Base-by-base conservation (phyloP, 129 eudicot genomes). In the Escallonia rubra region DNA sequence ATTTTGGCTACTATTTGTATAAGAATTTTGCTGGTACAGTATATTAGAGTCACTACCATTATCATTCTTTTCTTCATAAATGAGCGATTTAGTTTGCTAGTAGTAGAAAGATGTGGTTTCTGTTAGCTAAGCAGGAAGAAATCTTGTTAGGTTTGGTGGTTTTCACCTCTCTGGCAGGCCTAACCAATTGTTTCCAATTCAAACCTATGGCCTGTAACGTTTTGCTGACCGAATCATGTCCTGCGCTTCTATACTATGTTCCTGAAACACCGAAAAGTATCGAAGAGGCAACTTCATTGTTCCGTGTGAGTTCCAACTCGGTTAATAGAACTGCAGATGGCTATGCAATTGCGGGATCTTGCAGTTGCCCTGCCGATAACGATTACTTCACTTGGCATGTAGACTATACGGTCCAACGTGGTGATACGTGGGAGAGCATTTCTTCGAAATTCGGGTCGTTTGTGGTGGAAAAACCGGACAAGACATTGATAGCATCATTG, bases 391-490 rank as follows among this genome's bases (percentile, higher is more conserved):
- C 44, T 7, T 65, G 16, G 46, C 59, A 65, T 12, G 10, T 39
- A 8, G 59, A 51, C 12, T 65, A 65, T 51, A 65, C 23, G 34
- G 58, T 65, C 57, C 70, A 65, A 65, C 38, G 7, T 40, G 58
- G 59, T 50, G 70, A 65, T 65, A 48, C 58, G 4, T 65, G 70
- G 70, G 53, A 49, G 34, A 11, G 42, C 57, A 65, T 65, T 50
- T 65, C 70, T 49, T 65, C 70, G 10, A 51, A 51, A 34, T 65
- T 65, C 40, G 70, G 70, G 11, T 38, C 34, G 8, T 41, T 65
- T 49, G 59, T 38, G 70, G 59, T 65, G 70, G 43, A 65, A 46
- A 65, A 51, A 51, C 59, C 70, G 4, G 70, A 65, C 10, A 65
- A 65, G 14, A 41, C 70, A 34, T 65, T 65, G 70, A 50, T 65